A percentile compares a stretch with the other conserved stretches of the same genome.
These are phyloP conservation scores for Thraustochytrium sp. DNA, from an alignment of 352 stramenopile genomes.

Conservation along the genomic window DNA sequence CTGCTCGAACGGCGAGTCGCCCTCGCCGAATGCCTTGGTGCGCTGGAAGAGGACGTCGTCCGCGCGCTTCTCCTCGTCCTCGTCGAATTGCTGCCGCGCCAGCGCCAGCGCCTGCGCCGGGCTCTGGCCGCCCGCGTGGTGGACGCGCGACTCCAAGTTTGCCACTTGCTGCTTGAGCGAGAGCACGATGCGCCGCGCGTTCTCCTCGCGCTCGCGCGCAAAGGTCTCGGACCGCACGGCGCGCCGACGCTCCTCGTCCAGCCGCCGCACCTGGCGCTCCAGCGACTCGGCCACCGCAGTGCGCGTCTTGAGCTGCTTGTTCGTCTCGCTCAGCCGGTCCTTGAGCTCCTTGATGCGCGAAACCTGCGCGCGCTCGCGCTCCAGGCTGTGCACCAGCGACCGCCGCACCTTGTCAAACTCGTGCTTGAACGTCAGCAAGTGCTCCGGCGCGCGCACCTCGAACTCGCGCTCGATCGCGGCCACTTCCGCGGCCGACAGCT, in stretches of 20 bases:
- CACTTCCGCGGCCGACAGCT: not conserved
- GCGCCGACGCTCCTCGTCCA: conserved; percentile 11
- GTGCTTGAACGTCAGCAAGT: not conserved
- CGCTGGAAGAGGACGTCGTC: not conserved
- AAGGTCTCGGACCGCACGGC: conserved; percentile 31
- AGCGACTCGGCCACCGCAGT: not conserved
- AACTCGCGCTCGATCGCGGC: not conserved
- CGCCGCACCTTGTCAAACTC: conserved; percentile 34
- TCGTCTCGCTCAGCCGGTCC: not conserved
- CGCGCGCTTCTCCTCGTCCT: not conserved
- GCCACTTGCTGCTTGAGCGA: conserved; percentile 12
- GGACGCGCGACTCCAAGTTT: conserved; percentile 10
- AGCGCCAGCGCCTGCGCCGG: not conserved
- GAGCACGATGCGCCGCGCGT: not conserved
- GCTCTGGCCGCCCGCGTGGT: not conserved
- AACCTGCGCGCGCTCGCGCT: conserved; percentile 5
- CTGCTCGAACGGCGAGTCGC: not conserved
- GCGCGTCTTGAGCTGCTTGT: conserved; percentile 17
- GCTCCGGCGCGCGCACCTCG: not conserved
- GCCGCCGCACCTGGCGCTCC: conserved; percentile 10
- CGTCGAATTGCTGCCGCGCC: not conserved
- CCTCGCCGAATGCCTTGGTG: not conserved
- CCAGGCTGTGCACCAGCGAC: not conserved
- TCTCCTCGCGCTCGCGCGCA: conserved; percentile 13
- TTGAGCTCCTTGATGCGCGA: conserved; percentile 24